Evolutionary conservation across 2,329 filamentous ascomycete genomes (phyloP), one percentile per base, ranked within the genome.

Genomic region (Microcyclosporella mali): DNA sequence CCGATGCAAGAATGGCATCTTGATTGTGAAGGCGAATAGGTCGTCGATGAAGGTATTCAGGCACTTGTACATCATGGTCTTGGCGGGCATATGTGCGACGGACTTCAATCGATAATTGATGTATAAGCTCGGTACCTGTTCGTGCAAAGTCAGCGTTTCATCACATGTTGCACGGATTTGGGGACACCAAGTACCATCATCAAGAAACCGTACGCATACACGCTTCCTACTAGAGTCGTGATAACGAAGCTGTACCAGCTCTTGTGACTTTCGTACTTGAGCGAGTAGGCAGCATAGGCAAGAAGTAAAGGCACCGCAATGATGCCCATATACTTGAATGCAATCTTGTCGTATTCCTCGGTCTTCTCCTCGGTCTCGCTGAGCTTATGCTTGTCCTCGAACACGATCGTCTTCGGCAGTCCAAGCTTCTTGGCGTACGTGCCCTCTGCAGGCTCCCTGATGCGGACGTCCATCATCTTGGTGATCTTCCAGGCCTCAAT

Each of bases 31-130:
- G 2, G 92, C 92, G 62, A 98, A 98, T 25, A 98, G 74, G 62
- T 98, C 92, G 67, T 98, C 92, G 64, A 98, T 97, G 66, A 98
- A 98, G 4, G 92, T 97, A 71, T 97, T 95, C 53, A 97, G 72
- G 69, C 95, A 95, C 71, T 97, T 95, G 78, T 95, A 95, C 65
- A 83, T 90, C 88, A 98, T 92, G 36, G 92, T 88, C 70, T 88
- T 90, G 55, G 77, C 87, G 1, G 92, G 89, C 90, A 98, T 95
- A 69, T 98, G 92, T 9, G 92, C 92, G 27, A 97, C 87, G 55
- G 72, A 77, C 65, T 79, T 95, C 55, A 98, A 79, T 10, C 90
- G 83, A 73, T 98, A 98, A 76, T 98, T 98, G 79, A 98, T 98
- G 72, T 97, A 98, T 27, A 98, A 74, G 46, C 82, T 85, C 11